Evolutionary conservation across 192 early-diverging fungal genomes (phyloP).

Genomic region (Jimgerdemannia flammicorona): DNA sequence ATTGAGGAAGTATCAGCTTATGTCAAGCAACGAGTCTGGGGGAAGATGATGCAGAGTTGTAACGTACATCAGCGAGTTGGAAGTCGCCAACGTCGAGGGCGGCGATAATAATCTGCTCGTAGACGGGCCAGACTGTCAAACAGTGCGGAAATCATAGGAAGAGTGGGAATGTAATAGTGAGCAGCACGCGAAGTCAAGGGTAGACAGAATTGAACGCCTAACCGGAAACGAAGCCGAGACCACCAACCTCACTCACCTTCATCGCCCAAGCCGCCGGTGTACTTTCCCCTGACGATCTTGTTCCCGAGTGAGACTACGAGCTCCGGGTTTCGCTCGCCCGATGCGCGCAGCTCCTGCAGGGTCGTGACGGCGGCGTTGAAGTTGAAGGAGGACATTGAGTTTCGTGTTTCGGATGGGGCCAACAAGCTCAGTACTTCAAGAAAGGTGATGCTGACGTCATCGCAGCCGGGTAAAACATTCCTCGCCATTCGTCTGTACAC

Average conservation of each 20-base stretch:
- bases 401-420: neutral
- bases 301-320: conserved; percentile 39
- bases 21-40: neutral
- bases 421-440: neutral
- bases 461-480: neutral
- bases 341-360: conserved; percentile 41
- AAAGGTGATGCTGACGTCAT: too few relatives aligned
- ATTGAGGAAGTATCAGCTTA: neutral
- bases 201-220: neutral
- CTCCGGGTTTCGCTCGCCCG: conserved; percentile 40
- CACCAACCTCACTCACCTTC: conserved; percentile 24
- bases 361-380: conserved; percentile 26
- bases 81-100: conserved; percentile 77
- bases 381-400: neutral
- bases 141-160: too few relatives aligned
- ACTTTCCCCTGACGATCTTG: conserved; percentile 24
- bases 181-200: too few relatives aligned
- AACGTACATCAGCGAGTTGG: conserved; percentile 49
- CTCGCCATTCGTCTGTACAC: neutral
- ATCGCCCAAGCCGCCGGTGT: conserved; percentile 34
- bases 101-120: conserved; percentile 81
- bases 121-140: conserved; percentile 59
- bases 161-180: too few relatives aligned
- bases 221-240: neutral
- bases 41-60: neutral